Percentiles rank a stretch among this genome's conserved stretches.
phyloP scores from a whole-genome alignment of 805 yeast species.

The Yamadazyma scolyti region DNA sequence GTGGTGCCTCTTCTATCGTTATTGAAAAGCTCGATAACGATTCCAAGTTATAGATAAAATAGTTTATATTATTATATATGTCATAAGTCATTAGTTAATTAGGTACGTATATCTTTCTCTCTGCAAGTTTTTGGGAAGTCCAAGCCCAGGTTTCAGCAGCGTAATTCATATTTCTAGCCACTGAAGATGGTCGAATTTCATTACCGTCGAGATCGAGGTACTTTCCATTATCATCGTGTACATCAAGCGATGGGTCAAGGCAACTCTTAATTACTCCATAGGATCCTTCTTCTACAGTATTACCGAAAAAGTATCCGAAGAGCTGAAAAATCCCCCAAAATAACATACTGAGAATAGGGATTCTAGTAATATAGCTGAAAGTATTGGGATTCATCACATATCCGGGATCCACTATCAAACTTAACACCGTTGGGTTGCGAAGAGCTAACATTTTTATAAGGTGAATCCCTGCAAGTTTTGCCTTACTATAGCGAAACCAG shows the following conservation, averaged over 20 bases:
- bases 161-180: slow-evolving; percentile 54
- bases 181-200: slow-evolving; percentile 44
- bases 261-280: slow-evolving; percentile 62
- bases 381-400: slow-evolving; percentile 78
- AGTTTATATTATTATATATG: background rate
- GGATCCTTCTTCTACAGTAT: slow-evolving; percentile 68
- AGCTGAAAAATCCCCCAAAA: slow-evolving; percentile 71
- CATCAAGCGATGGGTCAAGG: slow-evolving; percentile 46
- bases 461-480: slow-evolving; percentile 78
- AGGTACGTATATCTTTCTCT: slow-evolving; percentile 20
- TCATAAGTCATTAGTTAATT: slow-evolving; percentile 3
- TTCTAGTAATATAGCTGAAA: slow-evolving; percentile 71
- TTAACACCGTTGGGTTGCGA: slow-evolving; percentile 61
- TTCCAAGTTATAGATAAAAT: slow-evolving; percentile 27
- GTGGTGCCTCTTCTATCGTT: slow-evolving; percentile 94
- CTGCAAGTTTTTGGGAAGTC: slow-evolving; percentile 30
- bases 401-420: slow-evolving; percentile 77
- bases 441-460: slow-evolving; percentile 60
- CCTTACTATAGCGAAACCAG: slow-evolving; percentile 73
- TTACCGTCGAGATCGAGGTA: slow-evolving; percentile 63
- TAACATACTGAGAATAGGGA: slow-evolving; percentile 72
- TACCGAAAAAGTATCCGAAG: slow-evolving; percentile 68
- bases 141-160: slow-evolving; percentile 77
- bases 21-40: slow-evolving; percentile 58
- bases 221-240: slow-evolving; percentile 63